Evolutionary conservation across 2,329 filamentous ascomycete genomes (phyloP).

Genomic region (Claviceps cyperi): DNA sequence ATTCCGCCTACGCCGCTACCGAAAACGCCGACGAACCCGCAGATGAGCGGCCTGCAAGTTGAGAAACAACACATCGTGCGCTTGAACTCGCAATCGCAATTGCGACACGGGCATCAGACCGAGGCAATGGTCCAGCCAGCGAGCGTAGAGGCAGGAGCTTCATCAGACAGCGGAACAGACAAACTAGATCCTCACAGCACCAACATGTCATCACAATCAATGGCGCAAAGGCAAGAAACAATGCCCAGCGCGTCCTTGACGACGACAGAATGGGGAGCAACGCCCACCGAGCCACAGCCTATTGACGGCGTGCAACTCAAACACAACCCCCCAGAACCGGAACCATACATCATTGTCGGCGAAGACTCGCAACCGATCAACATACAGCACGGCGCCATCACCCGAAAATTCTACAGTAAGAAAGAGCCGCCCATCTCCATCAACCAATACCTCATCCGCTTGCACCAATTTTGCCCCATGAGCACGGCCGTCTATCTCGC

Average conservation of each 20-base stretch:
- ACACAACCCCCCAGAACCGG: conserved; percentile 18
- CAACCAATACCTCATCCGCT: conserved; percentile 69
- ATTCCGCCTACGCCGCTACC: conserved; percentile 67
- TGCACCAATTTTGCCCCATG: conserved; percentile 87
- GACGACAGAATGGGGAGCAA: background rate
- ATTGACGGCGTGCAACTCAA: conserved; percentile 43
- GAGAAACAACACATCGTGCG: conserved; percentile 48
- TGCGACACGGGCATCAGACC: conserved; percentile 30
- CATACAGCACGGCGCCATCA: conserved; percentile 71
- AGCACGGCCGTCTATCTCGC: conserved; percentile 88
- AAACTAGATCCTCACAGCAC: conserved; percentile 15
- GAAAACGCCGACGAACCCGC: conserved; percentile 46
- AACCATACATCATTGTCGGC: conserved; percentile 48
- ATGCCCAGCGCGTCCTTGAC: background rate
- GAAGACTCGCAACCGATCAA: conserved; percentile 58
- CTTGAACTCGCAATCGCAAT: conserved; percentile 40
- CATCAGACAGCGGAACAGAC: conserved; percentile 3
- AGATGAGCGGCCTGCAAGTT: conserved; percentile 47
- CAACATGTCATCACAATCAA: conserved; percentile 14
- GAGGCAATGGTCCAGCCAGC: conserved; percentile 13
- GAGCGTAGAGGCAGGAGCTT: background rate
- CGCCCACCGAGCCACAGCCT: conserved; percentile 14
- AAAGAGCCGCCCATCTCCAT: conserved; percentile 69
- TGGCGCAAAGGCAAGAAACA: conserved; percentile 5
- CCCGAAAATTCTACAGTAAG: conserved; percentile 87